A percentile compares a stretch with the other conserved stretches of the same genome.
These are phyloP conservation scores for Sporothrix luriei DNA, from an alignment of 2,329 filamentous ascomycete genomes.

Conservation along the genomic window DNA sequence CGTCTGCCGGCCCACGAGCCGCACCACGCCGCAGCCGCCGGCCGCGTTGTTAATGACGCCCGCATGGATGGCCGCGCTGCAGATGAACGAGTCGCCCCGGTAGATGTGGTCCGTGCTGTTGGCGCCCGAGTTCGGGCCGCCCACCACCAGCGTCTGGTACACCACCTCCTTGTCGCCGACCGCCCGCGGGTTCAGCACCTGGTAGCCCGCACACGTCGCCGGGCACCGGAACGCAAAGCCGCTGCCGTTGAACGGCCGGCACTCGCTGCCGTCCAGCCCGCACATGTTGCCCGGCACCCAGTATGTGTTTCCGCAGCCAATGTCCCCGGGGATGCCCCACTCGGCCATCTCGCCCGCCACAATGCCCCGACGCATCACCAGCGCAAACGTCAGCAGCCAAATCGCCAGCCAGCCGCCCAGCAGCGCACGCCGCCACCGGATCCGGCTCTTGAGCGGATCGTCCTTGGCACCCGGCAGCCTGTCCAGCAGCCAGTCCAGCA, in stretches of 20 bases:
- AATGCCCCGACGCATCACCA: constrained; percentile 68
- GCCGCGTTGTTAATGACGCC: constrained; percentile 66
- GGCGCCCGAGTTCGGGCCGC: constrained; percentile 58
- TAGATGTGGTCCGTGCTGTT: constrained; percentile 61
- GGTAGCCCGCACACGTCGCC: constrained; percentile 67
- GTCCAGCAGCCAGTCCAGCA: constrained; percentile 66
- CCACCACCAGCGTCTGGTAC: constrained; percentile 67
- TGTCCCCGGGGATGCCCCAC: constrained; percentile 66
- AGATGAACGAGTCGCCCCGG: constrained; percentile 81
- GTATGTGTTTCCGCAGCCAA: constrained; percentile 69
- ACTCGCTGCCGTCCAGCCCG: constrained; percentile 72
- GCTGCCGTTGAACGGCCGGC: constrained; percentile 71
- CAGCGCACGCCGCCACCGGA: constrained; percentile 60
- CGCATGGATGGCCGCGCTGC: constrained; percentile 73
- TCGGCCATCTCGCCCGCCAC: constrained; percentile 63
- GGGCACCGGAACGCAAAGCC: constrained; percentile 75
- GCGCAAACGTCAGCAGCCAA: constrained; percentile 66
- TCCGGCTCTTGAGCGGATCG: constrained; percentile 37
- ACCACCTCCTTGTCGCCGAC: constrained; percentile 70
- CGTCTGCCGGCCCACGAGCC: constrained; percentile 63
- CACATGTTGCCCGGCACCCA: constrained; percentile 73
- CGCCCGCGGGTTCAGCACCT: constrained; percentile 70
- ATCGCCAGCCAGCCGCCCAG: constrained; percentile 61
- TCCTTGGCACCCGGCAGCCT: constrained; percentile 51
- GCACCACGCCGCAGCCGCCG: constrained; percentile 73